Conservation (phyloP, 768 basidiomycete species). For the Guyanaporus albipodus region DNA sequence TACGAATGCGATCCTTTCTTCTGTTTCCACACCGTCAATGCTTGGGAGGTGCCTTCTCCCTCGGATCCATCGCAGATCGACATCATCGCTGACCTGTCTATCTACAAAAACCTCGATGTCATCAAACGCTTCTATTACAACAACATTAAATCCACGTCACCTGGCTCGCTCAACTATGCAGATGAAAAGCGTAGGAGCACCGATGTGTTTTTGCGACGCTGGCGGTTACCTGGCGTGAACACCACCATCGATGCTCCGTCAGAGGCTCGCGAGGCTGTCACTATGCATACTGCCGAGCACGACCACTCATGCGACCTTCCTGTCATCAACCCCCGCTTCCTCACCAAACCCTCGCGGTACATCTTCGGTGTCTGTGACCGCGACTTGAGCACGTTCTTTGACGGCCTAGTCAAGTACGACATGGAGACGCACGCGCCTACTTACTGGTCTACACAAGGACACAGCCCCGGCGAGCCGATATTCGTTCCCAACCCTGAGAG, state of each 20-base stretch:
- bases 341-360: constrained; percentile 32
- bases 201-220: constrained; percentile 29
- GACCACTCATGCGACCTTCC: constrained; percentile 36
- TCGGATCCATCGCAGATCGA: constrained; percentile 26
- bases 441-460: constrained; percentile 28
- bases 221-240: constrained; percentile 26
- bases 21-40: constrained; percentile 39
- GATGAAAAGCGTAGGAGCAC: constrained; percentile 18
- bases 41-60: constrained; percentile 31
- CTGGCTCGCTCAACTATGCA: constrained; percentile 23
- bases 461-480: constrained; percentile 36
- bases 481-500: constrained; percentile 32
- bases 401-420: constrained; percentile 37
- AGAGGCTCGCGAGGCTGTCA: constrained; percentile 17
- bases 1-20: constrained; percentile 38
- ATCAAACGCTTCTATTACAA: constrained; percentile 33
- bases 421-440: constrained; percentile 18
- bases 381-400: constrained; percentile 30
- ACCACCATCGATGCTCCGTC: constrained; percentile 12
- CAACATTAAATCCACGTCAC: constrained; percentile 24
- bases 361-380: constrained; percentile 30
- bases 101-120: constrained; percentile 32
- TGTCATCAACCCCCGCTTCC: constrained; percentile 29
- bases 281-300: constrained; percentile 20
- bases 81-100: constrained; percentile 35